A percentile compares a stretch with the other conserved stretches of the same genome.
phyloP scores from a whole-genome alignment of 1,139 yeast genomes.

The Kodamaea suecica region DNA sequence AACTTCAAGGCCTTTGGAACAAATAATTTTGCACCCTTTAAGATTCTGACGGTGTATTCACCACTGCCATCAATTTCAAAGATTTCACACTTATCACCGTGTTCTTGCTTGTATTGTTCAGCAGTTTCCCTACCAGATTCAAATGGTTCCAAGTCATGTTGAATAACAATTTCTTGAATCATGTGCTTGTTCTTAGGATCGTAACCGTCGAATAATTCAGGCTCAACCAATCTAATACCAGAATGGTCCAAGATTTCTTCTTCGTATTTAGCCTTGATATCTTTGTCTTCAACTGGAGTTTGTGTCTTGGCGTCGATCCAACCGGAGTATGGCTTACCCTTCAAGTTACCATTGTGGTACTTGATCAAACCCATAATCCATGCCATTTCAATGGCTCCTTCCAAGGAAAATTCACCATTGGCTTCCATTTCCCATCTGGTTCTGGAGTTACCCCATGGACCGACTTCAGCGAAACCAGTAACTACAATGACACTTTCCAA shows the following conservation, averaged over 20 bases:
- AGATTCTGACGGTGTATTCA: conserved; percentile 83
- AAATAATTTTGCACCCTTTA: conserved; percentile 88
- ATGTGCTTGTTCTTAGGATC: conserved; percentile 91
- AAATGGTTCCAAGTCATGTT: conserved; percentile 93
- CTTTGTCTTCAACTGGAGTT: conserved; percentile 91
- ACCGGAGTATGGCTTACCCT: conserved; percentile 86
- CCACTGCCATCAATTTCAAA: conserved; percentile 88
- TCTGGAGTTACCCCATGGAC: conserved; percentile 99
- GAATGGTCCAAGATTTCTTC: conserved; percentile 82
- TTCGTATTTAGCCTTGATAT: conserved; percentile 89
- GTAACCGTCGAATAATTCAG: conserved; percentile 90
- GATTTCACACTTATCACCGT: conserved; percentile 90
- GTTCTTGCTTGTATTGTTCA: conserved; percentile 88
- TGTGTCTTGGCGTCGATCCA: conserved; percentile 96
- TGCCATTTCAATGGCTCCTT: conserved; percentile 98
- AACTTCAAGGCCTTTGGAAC: conserved; percentile 95
- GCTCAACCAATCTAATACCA: conserved; percentile 95
- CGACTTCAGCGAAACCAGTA: conserved; percentile 97
- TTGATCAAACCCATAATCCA: conserved; percentile 98
- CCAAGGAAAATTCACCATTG: conserved; percentile 89
- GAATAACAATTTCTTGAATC: conserved; percentile 92
- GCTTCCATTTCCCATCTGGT: conserved; percentile 99
- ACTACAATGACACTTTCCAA: conserved; percentile 89
- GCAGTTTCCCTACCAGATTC: conserved; percentile 96
- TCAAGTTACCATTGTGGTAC: conserved; percentile 88